These are phyloP conservation scores for Xerocomellus amylosporus DNA, from an alignment of 768 basidiomycete genomes.

Conservation along the genomic window DNA sequence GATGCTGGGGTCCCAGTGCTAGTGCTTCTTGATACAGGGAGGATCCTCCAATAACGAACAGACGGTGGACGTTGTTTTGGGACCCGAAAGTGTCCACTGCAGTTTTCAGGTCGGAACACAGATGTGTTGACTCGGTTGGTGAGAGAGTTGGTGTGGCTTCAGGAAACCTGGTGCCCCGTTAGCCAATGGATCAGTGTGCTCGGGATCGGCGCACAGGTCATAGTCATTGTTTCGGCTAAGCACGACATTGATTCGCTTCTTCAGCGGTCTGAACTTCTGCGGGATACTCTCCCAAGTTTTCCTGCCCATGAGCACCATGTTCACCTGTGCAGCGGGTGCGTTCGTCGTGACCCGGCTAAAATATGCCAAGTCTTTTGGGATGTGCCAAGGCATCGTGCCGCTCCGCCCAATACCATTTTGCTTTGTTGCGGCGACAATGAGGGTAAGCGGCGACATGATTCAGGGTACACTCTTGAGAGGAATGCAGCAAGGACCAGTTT, in stretches of 20 bases:
- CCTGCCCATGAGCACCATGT: constrained; percentile 91
- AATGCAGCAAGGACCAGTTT: too few species aligned
- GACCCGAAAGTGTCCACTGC: constrained; percentile 16
- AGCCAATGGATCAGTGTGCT: background rate
- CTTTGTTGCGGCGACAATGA: constrained; percentile 91
- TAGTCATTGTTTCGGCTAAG: constrained; percentile 61
- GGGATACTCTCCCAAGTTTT: constrained; percentile 99
- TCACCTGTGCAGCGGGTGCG: constrained; percentile 53
- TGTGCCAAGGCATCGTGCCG: constrained; percentile 80
- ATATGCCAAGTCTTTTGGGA: constrained; percentile 87
- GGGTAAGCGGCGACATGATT: constrained; percentile 67
- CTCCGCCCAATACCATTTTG: constrained; percentile 84
- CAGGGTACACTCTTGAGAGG: background rate
- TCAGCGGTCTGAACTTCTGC: constrained; percentile 73
- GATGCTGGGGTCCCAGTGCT: constrained; percentile 24
- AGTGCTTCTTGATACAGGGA: constrained; percentile 75
- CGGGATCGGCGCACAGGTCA: constrained; percentile 50
- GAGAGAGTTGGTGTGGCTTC: constrained; percentile 1
- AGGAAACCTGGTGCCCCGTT: constrained; percentile 15
- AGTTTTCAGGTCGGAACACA: constrained; percentile 19
- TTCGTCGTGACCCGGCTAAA: constrained; percentile 77
- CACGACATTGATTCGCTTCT: constrained; percentile 73
- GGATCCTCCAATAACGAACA: constrained; percentile 92
- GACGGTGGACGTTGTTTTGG: constrained; percentile 43
- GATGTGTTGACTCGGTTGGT: constrained; percentile 29